Base-by-base conservation (phyloP, 495 filamentous ascomycete species). In the Tetracladium setigerum region DNA sequence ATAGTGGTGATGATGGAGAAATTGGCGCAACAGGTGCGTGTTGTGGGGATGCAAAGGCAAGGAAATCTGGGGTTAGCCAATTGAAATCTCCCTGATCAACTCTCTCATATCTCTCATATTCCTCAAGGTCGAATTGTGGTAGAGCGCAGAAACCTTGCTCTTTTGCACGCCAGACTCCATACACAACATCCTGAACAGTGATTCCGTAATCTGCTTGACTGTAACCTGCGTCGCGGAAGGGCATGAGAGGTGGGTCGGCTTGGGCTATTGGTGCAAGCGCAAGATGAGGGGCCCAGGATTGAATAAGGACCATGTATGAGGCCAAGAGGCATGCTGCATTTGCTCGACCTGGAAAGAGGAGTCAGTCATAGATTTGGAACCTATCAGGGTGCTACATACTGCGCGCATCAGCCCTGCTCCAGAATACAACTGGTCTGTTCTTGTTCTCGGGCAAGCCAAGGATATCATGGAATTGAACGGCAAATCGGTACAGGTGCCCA, bases 61-160 rank as follows among this genome's bases (percentile, higher is more conserved):
- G 78, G 67, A 99, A 99, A 49, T 86, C 71, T 12, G 89, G 89
- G 10, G 89, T 94, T 38, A 99, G 74, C 92, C 92, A 99, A 72
- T 99, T 99, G 83, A 99, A 99, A 66, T 99, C 92, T 47, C 92
- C 92, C 73, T 95, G 89, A 56, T 99, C 94, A 2, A 97, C 92
- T 44, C 92, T 77, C 65, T 99, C 92, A 53, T 78, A 99, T 59
- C 78, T 83, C 67, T 99, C 92, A 59, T 99, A 96, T 79, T 97
- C 92, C 69, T 95, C 89, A 2, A 99, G 73, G 42, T 84, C 87
- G 56, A 97, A 99, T 38, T 89, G 83, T 51, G 88, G 84, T 45
- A 99, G 66, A 24, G 84, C 84, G 56, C 88, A 91, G 57, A 95
- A 76, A 1, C 83, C 81, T 64, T 95, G 84, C 63, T 97, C 90